Conservation (phyloP, 2,329 filamentous ascomycete species). For the Tolypocladium tundrense region DNA sequence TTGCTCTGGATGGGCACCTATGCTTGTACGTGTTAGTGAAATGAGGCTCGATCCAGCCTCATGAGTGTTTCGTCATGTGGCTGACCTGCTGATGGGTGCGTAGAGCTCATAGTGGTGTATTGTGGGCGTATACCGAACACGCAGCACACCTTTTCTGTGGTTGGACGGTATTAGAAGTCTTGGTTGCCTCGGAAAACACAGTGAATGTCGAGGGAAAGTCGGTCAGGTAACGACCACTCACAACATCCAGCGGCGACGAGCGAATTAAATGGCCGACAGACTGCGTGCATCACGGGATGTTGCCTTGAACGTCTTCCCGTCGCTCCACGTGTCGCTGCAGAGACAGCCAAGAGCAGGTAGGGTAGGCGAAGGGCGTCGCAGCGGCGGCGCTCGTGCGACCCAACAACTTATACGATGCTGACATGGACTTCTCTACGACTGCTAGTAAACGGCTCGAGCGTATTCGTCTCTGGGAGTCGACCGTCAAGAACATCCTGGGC, state of each 20-base stretch:
- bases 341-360: neutral
- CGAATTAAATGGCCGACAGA: no score
- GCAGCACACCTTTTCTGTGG: no score
- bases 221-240: neutral
- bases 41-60: no score
- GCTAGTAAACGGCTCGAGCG: neutral
- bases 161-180: no score
- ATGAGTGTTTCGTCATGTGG: no score
- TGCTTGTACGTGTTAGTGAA: no score
- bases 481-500: neutral
- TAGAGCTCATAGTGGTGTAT: no score
- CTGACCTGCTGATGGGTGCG: no score
- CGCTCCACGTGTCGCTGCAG: conserved; percentile 1
- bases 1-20: neutral
- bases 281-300: neutral
- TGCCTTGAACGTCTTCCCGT: neutral
- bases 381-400: neutral
- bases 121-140: no score
- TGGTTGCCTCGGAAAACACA: no score
- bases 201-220: no score
- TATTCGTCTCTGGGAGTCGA: neutral
- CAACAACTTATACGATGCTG: neutral
- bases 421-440: neutral
- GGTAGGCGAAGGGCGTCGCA: neutral
- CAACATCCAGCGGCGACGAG: neutral